Evolutionary conservation across 2,329 filamentous ascomycete species (phyloP), one percentile per base, ranked within the genome.

Genomic region (Aspergillus pseudotamarii): DNA sequence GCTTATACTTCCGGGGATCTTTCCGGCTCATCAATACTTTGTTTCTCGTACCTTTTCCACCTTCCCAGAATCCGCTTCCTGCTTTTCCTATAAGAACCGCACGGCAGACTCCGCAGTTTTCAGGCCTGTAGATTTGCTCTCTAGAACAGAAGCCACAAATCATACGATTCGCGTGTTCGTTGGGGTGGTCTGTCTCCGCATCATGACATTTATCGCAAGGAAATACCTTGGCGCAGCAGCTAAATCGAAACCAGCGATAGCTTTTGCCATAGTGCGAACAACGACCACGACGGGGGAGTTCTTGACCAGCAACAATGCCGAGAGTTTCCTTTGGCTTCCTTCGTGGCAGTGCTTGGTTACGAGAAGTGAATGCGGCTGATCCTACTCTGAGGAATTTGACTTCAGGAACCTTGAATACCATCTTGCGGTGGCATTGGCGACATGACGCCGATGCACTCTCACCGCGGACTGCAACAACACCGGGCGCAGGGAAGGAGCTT

Each of bases 131-230:
- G 67, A 88, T 88, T 79, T 94, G 91, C 81, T 96, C 92, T 58
- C 92, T 83, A 66, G 89, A 92, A 77, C 92, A 92, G 81, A 85
- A 91, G 8, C 90, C 90, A 75, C 91, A 94, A 41, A 94, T 87
- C 91, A 95, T 95, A 56, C 91, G 83, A 71, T 90, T 92, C 9
- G 92, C 92, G 84, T 92, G 92, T 79, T 95, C 92, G 67, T 91
- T 89, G 9, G 85, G 80, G 78, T 96, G 92, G 57, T 90, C 88
- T 69, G 88, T 87, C 11, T 80, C 84, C 19, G 80, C 84, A 74
- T 95, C 91, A 72, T 96, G 92, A 78, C 92, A 96, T 79, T 79
- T 83, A 67, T 87, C 85, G 69, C 85, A 87, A 1, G 85, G 79
- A 66, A 83, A 86, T 12, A 87, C 85, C 67, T 84, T 85, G 34